Percentiles rank a stretch among this genome's conserved stretches.
Conservation (phyloP, 2,329 filamentous ascomycete species). For the Penicillium oxalicum region DNA sequence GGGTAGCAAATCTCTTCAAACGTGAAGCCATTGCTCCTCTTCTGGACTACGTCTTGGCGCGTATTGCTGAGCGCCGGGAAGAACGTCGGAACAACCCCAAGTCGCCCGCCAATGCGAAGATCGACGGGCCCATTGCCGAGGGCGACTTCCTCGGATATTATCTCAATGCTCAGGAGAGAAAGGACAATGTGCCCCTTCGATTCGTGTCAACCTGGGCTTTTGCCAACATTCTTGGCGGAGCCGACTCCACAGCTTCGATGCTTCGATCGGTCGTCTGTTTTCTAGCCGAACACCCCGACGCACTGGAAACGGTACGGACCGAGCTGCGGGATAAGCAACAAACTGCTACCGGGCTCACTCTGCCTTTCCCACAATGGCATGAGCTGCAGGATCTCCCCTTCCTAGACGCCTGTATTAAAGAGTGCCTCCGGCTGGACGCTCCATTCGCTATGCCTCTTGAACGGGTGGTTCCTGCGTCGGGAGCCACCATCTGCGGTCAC, state of each 20-base stretch:
- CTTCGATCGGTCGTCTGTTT: constrained; percentile 4
- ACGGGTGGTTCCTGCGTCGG: constrained; percentile 2
- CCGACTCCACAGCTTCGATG: constrained; percentile 6
- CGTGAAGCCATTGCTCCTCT: constrained; percentile 6
- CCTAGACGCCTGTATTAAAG: constrained; percentile 5
- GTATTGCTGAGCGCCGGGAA: constrained; percentile 4
- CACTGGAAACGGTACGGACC: constrained; percentile 4
- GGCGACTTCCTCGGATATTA: constrained; percentile 7
- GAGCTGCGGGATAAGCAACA: constrained; percentile 5
- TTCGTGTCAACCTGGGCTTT: constrained; percentile 6
- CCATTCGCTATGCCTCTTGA: constrained; percentile 6
- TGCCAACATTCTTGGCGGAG: constrained; percentile 5
- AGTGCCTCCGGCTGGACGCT: constrained; percentile 5
- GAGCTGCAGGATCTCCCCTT: constrained; percentile 5
- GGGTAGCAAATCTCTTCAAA: neutral
- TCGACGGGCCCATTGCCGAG: constrained; percentile 2
- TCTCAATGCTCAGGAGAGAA: constrained; percentile 5
- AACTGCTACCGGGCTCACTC: constrained; percentile 1
- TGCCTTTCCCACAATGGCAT: constrained; percentile 3
- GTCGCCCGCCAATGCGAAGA: neutral
- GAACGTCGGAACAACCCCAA: constrained; percentile 3
- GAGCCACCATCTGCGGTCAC: constrained; percentile 4
- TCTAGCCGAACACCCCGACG: constrained; percentile 1
- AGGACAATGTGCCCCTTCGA: constrained; percentile 6
- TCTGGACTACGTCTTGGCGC: constrained; percentile 5